A percentile compares a stretch with the other conserved stretches of the same genome.
Evolutionary conservation across 331 rosid species (phyloP).

Genomic region (Telfairia occidentalis): DNA sequence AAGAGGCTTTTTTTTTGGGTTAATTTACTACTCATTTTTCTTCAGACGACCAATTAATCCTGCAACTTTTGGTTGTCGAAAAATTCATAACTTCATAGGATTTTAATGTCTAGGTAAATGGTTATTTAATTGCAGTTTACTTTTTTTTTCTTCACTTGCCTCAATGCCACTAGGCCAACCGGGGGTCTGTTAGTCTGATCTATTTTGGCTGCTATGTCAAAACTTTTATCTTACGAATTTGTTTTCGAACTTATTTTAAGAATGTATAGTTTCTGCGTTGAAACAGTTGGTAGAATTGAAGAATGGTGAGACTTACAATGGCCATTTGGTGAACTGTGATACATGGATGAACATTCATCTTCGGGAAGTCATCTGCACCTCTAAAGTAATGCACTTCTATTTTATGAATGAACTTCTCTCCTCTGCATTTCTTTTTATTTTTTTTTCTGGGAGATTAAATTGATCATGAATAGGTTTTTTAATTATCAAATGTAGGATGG

Average conservation of each 20-base stretch:
- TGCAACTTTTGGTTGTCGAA: too few species aligned
- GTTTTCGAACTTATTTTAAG: neutral
- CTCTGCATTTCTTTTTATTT: neutral
- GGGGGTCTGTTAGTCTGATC: neutral
- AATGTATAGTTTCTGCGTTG: neutral
- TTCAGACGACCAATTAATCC: too few species aligned
- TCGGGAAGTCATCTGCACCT: conserved; percentile 94
- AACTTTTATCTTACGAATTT: neutral
- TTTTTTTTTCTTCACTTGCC: neutral
- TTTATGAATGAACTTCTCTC: neutral
- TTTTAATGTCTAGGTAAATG: too few species aligned
- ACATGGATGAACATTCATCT: conserved; percentile 99
- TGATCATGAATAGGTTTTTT: neutral
- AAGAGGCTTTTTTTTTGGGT: conserved; percentile 13
- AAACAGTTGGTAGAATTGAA: conserved; percentile 77
- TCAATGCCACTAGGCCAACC: neutral
- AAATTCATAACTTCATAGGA: too few species aligned
- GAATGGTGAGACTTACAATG: conserved; percentile 97
- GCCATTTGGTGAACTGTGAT: conserved; percentile 95
- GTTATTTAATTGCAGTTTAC: too few species aligned
- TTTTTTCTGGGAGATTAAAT: neutral
- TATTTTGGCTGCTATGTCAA: neutral
- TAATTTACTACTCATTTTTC: too few species aligned
- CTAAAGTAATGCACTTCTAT: conserved; percentile 43
- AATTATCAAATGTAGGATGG: conserved; percentile 52